phyloP scores from a whole-genome alignment of 139 green algal genomes.

The Chlamydomonas eustigma region DNA sequence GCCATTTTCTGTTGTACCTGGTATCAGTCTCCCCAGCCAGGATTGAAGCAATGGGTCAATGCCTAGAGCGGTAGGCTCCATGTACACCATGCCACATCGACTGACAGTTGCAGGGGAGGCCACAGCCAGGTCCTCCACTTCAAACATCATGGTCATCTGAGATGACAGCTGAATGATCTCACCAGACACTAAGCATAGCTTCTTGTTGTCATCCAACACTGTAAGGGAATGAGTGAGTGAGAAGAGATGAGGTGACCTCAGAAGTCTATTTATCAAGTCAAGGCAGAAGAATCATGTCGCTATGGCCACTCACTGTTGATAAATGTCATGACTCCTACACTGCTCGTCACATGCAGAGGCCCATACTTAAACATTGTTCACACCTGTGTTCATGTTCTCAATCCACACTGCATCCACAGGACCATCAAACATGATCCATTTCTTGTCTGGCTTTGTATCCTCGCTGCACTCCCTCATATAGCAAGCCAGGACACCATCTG shows the following conservation, averaged over 20 bases:
- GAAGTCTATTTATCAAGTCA: no score
- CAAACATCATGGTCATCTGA: constrained; percentile 87
- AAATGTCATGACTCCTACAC: no score
- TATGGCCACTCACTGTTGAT: no score
- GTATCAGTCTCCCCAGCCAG: constrained; percentile 59
- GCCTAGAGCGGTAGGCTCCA: constrained; percentile 70
- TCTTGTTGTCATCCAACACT: constrained; percentile 87
- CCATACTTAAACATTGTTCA: no score
- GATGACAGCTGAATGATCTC: constrained; percentile 80
- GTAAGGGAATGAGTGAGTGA: not conserved
- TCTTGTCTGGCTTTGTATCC: constrained; percentile 70
- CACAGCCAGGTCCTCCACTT: constrained; percentile 67
- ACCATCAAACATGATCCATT: constrained; percentile 80
- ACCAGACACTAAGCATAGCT: constrained; percentile 78
- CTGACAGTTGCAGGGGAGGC: constrained; percentile 71
- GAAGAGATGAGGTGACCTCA: not conserved
- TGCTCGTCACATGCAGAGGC: no score
- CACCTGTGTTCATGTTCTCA: constrained; percentile 70
- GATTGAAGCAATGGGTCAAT: constrained; percentile 58
- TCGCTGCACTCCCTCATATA: constrained; percentile 74
- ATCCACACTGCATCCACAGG: constrained; percentile 69
- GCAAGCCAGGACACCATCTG: constrained; percentile 71
- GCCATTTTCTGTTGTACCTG: constrained; percentile 16
- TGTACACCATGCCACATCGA: constrained; percentile 81
- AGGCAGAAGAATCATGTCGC: no score